Conservation (phyloP, 2,329 filamentous ascomycete genomes). For the Diplodia corticola region DNA sequence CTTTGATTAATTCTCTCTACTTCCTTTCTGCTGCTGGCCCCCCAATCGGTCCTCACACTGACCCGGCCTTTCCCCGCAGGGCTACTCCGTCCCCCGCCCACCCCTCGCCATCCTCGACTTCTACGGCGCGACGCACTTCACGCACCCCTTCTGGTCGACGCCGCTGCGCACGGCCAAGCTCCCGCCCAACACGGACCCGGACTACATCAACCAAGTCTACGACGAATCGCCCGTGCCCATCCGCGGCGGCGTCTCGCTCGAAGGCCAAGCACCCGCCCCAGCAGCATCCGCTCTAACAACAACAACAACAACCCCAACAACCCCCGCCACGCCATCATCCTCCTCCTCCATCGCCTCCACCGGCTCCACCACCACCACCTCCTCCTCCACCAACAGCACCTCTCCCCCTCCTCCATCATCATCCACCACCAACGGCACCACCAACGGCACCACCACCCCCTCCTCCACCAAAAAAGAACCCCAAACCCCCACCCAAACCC, state of each 20-base stretch:
- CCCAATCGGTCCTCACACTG: not conserved
- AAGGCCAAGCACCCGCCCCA: slow-evolving; percentile 36
- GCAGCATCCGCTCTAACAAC: no score
- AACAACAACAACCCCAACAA: not conserved
- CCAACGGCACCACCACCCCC: not conserved
- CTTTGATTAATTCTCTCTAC: not conserved
- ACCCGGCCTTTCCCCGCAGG: not conserved
- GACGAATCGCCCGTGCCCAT: slow-evolving; percentile 41
- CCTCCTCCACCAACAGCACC: not conserved
- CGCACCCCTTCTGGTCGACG: slow-evolving; percentile 40
- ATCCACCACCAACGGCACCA: not conserved
- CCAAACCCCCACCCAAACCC: no score
- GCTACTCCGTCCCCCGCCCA: slow-evolving; percentile 32
- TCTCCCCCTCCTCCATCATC: not conserved
- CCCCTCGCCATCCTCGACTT: slow-evolving; percentile 45
- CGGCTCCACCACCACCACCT: not conserved
- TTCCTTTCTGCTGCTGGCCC: not conserved
- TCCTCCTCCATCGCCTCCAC: not conserved
- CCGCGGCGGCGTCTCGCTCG: slow-evolving; percentile 43
- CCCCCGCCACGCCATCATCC: not conserved
- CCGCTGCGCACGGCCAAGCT: slow-evolving; percentile 34
- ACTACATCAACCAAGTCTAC: slow-evolving; percentile 42
- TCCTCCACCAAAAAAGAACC: no score
- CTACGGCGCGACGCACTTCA: slow-evolving; percentile 43
- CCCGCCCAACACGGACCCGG: slow-evolving; percentile 25